Conservation (phyloP, 257 asterid genomes). For the Rubia yunnanensis region DNA sequence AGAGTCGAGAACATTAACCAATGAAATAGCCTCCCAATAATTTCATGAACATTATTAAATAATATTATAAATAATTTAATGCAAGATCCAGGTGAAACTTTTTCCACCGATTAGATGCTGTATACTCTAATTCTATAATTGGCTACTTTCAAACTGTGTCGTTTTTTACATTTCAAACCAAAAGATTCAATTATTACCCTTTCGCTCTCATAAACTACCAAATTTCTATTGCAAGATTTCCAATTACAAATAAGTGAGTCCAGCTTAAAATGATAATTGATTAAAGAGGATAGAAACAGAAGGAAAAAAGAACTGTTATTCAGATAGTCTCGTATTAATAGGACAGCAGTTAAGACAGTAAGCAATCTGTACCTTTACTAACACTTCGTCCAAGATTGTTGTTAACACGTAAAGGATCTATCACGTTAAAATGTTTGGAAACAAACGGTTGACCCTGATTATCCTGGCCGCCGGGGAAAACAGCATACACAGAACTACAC, state of each 20-base stretch:
- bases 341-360: not conserved
- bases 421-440: conserved; percentile 87
- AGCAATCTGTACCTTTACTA: conserved; percentile 66
- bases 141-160: not conserved
- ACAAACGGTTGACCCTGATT: conserved; percentile 77
- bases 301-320: not conserved
- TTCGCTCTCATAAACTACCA: not conserved
- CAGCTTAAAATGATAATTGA: not conserved
- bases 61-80: not conserved
- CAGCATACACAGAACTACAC: conserved; percentile 86
- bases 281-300: not conserved
- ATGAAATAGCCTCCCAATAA: not conserved
- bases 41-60: not conserved
- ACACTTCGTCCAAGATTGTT: conserved; percentile 99
- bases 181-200: not conserved
- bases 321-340: not conserved
- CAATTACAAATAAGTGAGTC: not conserved
- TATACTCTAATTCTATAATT: not conserved
- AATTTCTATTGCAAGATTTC: not conserved
- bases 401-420: conserved; percentile 95
- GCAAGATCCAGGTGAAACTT: not conserved
- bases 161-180: no score
- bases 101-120: not conserved
- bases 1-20: not conserved
- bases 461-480: conserved; percentile 79